Percentiles rank a stretch among this genome's conserved stretches.
Evolutionary conservation across 1,139 yeast species (phyloP).

Genomic region (Diutina neorugosa): DNA sequence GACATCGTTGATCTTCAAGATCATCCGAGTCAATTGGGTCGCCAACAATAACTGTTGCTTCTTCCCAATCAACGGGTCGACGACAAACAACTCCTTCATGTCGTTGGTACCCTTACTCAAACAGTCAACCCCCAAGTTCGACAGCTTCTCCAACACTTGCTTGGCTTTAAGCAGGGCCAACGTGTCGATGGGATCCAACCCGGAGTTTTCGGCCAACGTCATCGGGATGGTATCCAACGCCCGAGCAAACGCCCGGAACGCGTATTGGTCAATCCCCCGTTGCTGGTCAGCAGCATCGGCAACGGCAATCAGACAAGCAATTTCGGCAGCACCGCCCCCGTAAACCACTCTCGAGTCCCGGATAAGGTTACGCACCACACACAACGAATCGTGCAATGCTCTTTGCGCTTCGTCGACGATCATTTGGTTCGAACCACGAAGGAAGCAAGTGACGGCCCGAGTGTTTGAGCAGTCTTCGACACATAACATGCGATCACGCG

Average conservation of each 20-base stretch:
- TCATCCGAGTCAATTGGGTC: constrained; percentile 95
- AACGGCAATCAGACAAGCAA: constrained; percentile 85
- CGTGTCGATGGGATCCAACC: constrained; percentile 86
- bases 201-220: constrained; percentile 95
- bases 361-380: constrained; percentile 93
- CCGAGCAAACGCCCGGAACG: constrained; percentile 86
- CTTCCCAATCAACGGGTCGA: constrained; percentile 95
- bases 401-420: constrained; percentile 94
- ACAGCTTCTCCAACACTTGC: constrained; percentile 61
- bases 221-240: constrained; percentile 90
- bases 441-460: constrained; percentile 84
- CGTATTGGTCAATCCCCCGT: constrained; percentile 93
- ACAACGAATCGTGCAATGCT: constrained; percentile 91
- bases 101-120: constrained; percentile 77
- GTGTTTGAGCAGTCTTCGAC: constrained; percentile 85
- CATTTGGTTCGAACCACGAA: constrained; percentile 96
- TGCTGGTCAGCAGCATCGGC: constrained; percentile 86
- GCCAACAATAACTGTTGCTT: constrained; percentile 92
- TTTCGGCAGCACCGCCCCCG: constrained; percentile 98
- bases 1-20: constrained; percentile 90
- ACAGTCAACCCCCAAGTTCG: constrained; percentile 87
- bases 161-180: constrained; percentile 73
- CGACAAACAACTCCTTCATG: constrained; percentile 89
- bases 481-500: constrained; percentile 90
- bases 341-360: constrained; percentile 89